Percentiles rank a stretch among this genome's conserved stretches.
These are phyloP conservation scores for Leavenworthia alabamica DNA, from an alignment of 345 rosid species.

Conservation along the genomic window DNA sequence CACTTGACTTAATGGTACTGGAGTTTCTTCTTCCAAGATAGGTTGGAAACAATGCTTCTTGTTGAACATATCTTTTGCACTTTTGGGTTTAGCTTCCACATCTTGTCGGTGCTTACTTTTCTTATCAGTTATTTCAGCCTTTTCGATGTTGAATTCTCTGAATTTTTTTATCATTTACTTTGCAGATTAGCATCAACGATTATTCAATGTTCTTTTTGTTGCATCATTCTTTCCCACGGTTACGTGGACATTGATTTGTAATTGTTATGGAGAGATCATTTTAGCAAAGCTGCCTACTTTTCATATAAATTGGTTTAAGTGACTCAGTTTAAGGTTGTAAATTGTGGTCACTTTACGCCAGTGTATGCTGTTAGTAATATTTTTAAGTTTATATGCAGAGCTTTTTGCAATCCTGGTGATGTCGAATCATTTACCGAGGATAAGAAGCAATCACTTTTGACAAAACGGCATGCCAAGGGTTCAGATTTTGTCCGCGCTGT, in stretches of 20 bases:
- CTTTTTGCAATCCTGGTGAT: conserved; percentile 90
- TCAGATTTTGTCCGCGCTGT: conserved; percentile 96
- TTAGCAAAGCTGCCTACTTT: neutral
- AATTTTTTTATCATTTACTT: neutral
- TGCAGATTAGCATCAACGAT: conserved; percentile 10
- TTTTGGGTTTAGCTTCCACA: neutral
- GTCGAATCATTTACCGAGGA: conserved; percentile 97
- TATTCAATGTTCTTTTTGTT: conserved; percentile 3
- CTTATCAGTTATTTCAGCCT: neutral
- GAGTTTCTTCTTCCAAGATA: neutral
- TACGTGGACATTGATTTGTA: neutral
- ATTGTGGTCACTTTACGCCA: neutral
- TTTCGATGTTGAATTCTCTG: neutral
- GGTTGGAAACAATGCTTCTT: neutral
- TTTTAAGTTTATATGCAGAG: conserved; percentile 56
- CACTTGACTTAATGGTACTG: neutral
- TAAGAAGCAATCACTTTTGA: conserved; percentile 77
- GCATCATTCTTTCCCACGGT: neutral
- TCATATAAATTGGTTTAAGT: neutral
- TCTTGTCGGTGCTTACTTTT: neutral
- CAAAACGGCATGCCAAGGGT: conserved; percentile 82
- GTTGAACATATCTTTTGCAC: neutral
- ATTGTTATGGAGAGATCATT: neutral
- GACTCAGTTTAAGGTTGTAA: conserved; percentile 6
- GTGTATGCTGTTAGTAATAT: too few species aligned